Evolutionary conservation across 192 early-diverging fungal genomes (phyloP), one percentile per base, ranked within the genome.

Genomic region (Lobosporangium transversale): DNA sequence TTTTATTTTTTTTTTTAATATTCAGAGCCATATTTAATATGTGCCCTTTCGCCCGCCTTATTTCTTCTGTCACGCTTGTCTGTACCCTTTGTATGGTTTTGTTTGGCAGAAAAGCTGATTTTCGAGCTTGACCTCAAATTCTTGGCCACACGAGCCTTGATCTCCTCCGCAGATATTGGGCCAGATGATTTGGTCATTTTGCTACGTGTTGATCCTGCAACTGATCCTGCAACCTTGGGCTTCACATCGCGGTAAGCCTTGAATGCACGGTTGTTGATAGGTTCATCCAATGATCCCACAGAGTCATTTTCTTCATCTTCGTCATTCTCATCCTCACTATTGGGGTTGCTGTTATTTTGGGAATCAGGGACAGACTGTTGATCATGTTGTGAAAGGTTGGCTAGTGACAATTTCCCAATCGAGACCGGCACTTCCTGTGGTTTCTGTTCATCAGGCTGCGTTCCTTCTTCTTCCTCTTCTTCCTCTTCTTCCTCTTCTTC

Each of bases 141-240:
- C 32, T 68, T 63, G 3, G 85, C 70, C 7, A 88, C 87, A 50
- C 79, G 79, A 21, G 83, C 78, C 63, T 88, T 86, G 47, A 88
- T 86, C 5, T 73, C 81, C 9, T 70, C 73, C 20, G 80, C 70
- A 27, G 81, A 78, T 50, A 84, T 62, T 24, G 51, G 57, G 27
- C 56, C 80, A 17, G 62, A 54, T 0, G 74, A 61, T n/a, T 64
- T 74, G 49, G 66, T 71, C n/a, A 37, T 45, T 45, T 32, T 58
- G 58, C 63, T 60, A 42, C 56, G 64, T 21, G 70, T 74, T 32
- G 79, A 80, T 51, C 57, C 62, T 44, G 74, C 59, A 23, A 65
- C 60, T 11, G 63, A 75, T 15, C 64, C 65, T 18, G 55, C 58
- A 4, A 49, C 70, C 44, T 60, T 63, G 26, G 64, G 59, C 20